phyloP scores from a whole-genome alignment of 2,329 filamentous ascomycete species.

The Massarina eburnea region DNA sequence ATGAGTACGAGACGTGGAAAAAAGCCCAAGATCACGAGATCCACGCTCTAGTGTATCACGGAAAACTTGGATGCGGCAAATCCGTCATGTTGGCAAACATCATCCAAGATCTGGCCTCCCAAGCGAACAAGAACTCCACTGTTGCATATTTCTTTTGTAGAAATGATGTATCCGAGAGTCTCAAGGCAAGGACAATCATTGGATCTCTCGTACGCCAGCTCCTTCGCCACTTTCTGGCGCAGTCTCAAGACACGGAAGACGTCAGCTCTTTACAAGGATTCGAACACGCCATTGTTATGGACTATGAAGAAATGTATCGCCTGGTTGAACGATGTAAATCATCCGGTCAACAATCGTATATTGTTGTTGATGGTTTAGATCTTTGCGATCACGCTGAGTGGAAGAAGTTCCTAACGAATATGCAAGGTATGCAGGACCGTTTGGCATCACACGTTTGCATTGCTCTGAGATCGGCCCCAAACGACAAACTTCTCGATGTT shows the following conservation, averaged over 20 bases:
- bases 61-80: slow-evolving; percentile 50
- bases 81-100: slow-evolving; percentile 51
- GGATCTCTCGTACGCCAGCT: slow-evolving; percentile 41
- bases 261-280: too few relatives aligned
- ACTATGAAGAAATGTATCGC: too few relatives aligned
- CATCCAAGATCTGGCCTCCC: slow-evolving; percentile 30
- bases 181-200: slow-evolving; percentile 26
- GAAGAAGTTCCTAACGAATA: too few relatives aligned
- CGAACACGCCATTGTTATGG: too few relatives aligned
- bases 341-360: neutral
- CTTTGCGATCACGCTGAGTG: neutral
- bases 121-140: neutral
- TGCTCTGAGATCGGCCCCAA: too few relatives aligned
- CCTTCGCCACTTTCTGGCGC: slow-evolving; percentile 30
- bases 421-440: too few relatives aligned
- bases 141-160: slow-evolving; percentile 31
- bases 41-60: slow-evolving; percentile 26
- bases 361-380: neutral
- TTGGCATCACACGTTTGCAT: too few relatives aligned
- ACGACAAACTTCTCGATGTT: too few relatives aligned
- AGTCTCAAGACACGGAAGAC: too few relatives aligned
- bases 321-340: neutral
- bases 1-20: too few relatives aligned
- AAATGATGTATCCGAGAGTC: slow-evolving; percentile 23
- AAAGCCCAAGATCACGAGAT: too few relatives aligned